phyloP scores from a whole-genome alignment of 306 rosid species.

The Malus domestica region DNA sequence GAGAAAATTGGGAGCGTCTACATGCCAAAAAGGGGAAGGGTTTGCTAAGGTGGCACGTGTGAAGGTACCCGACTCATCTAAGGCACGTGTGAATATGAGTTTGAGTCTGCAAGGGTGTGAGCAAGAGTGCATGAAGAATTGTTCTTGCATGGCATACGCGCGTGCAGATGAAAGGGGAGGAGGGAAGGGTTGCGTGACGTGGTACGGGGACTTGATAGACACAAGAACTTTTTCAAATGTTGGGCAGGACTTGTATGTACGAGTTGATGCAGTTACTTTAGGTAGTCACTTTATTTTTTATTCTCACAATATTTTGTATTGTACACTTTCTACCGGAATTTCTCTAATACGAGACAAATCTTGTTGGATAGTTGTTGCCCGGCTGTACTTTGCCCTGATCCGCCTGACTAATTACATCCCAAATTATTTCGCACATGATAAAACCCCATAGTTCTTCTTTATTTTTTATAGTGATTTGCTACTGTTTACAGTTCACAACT shows the following conservation, averaged over 20 bases:
- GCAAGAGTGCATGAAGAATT: conserved; percentile 36
- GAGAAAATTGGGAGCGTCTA: conserved; percentile 14
- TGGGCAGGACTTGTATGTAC: conserved; percentile 43
- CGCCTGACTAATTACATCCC: no score
- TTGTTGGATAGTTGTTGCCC: no score
- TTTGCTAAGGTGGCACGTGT: conserved; percentile 26
- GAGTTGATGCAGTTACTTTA: conserved; percentile 30
- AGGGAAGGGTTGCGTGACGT: conserved; percentile 39
- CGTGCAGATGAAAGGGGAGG: conserved; percentile 28
- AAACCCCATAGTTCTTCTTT: no score
- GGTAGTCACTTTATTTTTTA: background rate
- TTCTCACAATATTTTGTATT: no score
- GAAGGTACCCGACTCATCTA: conserved; percentile 29
- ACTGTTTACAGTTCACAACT: no score
- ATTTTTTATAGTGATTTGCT: no score
- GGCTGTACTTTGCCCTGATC: no score
- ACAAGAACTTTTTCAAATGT: conserved; percentile 17
- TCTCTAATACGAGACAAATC: no score
- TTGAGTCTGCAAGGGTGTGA: conserved; percentile 25
- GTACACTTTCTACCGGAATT: no score
- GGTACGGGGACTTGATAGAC: conserved; percentile 47
- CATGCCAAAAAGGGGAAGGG: conserved; percentile 55
- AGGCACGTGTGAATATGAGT: conserved; percentile 17
- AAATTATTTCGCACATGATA: no score
- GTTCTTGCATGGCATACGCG: conserved; percentile 50